Base-by-base conservation (phyloP, 2,329 filamentous ascomycete genomes). In the Pestalotiopsis sp. region DNA sequence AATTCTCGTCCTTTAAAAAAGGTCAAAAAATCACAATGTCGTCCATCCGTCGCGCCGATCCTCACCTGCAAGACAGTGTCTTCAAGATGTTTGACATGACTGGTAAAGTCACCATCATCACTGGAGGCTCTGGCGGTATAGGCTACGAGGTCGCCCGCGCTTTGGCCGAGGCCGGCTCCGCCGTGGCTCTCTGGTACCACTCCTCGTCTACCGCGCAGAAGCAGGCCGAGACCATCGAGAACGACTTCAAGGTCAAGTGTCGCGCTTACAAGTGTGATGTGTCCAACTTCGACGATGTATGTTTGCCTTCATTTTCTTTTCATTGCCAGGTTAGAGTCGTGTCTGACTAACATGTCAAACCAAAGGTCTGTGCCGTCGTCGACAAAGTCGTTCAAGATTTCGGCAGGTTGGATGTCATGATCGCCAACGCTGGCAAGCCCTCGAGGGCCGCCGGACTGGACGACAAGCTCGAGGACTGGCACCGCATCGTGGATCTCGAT, bases 361-460 rank as follows among this genome's bases (percentile, higher is more conserved):
- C 41, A 36, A 81, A 83, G 4, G 85, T 90, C 13, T 80, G 86
- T 36, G 76, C 80, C 17, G 83, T 85, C 12, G 82, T 91, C 55
- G 79, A 85, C 70, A 79, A 82, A 4, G 86, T 88, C 71, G 81
- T 90, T 57, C 77, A 82, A 69, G 92, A 95, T 17, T 92, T 95
- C 81, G 90, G 90, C 70, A 88, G 92, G 4, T 87, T 95, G 11
- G 93, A 95, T 74, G 84, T 94, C 72, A 94, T 95, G 74, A 88
- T 95, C 60, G 92, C 92, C 73, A 95, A 96, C 77, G 90, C 91
- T 12, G 92, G 92, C 65, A 90, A 94, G 66, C 86, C 90, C 0
- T 94, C 92, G 91, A 90, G 86, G 1, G 84, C 93, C 68, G 91
- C 91, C 0, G 89, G 92, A 76, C 83, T 93, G 45, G 90, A 93